Evolutionary conservation across 2,329 filamentous ascomycete genomes (phyloP), one percentile per base, ranked within the genome.

Genomic region (Calonectria leucothoes): DNA sequence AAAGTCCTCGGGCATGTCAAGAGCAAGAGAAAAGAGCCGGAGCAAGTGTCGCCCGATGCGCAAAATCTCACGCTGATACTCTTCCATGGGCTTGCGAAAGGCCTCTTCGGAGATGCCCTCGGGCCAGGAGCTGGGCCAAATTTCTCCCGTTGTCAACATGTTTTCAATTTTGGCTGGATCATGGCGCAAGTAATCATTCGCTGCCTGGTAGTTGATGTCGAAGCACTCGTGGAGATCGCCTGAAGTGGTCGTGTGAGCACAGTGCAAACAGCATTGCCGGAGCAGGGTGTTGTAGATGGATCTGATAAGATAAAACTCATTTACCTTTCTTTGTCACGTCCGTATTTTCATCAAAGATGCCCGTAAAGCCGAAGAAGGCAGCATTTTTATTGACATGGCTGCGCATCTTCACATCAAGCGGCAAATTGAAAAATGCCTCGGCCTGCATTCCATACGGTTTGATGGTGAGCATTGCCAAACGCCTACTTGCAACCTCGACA

Each of bases 211-310:
- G 59, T 64, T 42, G 23, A 64, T 64, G 17, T 64, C 37, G 15
- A 64, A 64, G 29, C 59, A 64, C 39, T 64, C 59, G 59, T 64
- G 37, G 20, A 64, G 55, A 35, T 61, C 55, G 23, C 55, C 55
- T 61, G 12, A 39, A 37, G 10, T 29, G 23, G n/a, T 27, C 23
- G 25, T 23, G 33, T 61, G 55, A 61, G 55, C 20, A 17, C 14
- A 17, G 12, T 39, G 55, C 15, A 59, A 59, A 6, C 15, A 61
- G 25, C 37, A 14, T 12, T 37, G 51, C 31, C 31, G 35, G 23
- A 39, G 55, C n/a, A 27, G 11, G 33, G 8, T 5, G 15, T 2
- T 5, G 14, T 7, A 17, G 23, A 15, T 15, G 25, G 6, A 23
- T 17, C 23, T 17, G 10, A 7, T 55, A 12, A n/a, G 10, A 7